Evolutionary conservation across 2,329 filamentous ascomycete species (phyloP).

Genomic region (Saccharata proteae): DNA sequence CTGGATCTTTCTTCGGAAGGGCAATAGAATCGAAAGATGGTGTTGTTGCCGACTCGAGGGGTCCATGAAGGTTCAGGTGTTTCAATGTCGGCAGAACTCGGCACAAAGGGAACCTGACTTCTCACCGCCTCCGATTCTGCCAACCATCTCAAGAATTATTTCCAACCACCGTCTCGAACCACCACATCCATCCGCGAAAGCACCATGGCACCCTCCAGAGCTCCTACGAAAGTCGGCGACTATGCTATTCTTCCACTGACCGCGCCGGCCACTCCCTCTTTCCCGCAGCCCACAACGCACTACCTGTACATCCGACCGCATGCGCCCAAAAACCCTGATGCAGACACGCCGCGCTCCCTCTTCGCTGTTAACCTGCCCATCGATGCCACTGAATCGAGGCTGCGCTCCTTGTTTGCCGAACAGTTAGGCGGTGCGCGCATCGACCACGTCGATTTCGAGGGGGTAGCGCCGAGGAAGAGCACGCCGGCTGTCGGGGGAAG

Average conservation of each 20-base stretch:
- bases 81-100: no score
- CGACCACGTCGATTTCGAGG: conserved; percentile 65
- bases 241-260: conserved; percentile 60
- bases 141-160: no score
- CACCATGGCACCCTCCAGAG: conserved; percentile 7
- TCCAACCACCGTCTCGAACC: no score
- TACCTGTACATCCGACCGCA: conserved; percentile 81
- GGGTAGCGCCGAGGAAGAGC: conserved; percentile 37
- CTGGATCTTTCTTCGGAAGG: no score
- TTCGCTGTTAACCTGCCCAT: conserved; percentile 85
- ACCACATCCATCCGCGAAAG: background rate
- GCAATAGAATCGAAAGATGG: no score
- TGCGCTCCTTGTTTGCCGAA: conserved; percentile 62
- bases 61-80: no score
- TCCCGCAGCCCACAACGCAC: conserved; percentile 53
- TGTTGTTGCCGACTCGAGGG: no score
- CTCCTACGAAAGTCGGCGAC: conserved; percentile 35
- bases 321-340: conserved; percentile 52
- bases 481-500: conserved; percentile 10
- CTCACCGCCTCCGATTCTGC: no score
- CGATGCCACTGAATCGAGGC: conserved; percentile 66
- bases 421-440: conserved; percentile 69
- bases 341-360: conserved; percentile 61
- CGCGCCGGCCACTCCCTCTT: conserved; percentile 51
- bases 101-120: no score